phyloP scores from a whole-genome alignment of 1,284 basidiomycete genomes.

The Moesziomyces antarcticus region DNA sequence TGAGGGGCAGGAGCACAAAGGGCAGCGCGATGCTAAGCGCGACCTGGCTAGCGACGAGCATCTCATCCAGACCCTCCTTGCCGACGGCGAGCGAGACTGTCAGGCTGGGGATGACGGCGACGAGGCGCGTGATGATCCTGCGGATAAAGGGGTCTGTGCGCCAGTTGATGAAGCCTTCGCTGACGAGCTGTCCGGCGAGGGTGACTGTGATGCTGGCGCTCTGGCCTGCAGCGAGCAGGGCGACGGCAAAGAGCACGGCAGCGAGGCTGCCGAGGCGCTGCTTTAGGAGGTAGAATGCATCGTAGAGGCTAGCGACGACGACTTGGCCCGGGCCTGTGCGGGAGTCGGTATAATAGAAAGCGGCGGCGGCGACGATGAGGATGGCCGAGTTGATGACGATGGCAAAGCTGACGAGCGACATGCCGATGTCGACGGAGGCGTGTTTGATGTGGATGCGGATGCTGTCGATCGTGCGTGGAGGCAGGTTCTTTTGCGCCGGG shows the following conservation, averaged over 20 bases:
- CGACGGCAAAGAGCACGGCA: slow-evolving; percentile 63
- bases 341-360: slow-evolving; percentile 62
- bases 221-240: slow-evolving; percentile 78
- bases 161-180: slow-evolving; percentile 94
- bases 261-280: slow-evolving; percentile 45
- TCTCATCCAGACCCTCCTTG: slow-evolving; percentile 78
- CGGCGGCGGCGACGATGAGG: slow-evolving; percentile 72
- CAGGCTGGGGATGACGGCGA: slow-evolving; percentile 88
- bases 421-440: slow-evolving; percentile 65
- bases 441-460: slow-evolving; percentile 61
- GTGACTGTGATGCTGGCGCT: slow-evolving; percentile 93
- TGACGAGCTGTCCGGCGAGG: slow-evolving; percentile 88
- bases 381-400: slow-evolving; percentile 85
- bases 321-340: slow-evolving; percentile 27
- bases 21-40: slow-evolving; percentile 87
- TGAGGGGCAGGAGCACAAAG: slow-evolving; percentile 69
- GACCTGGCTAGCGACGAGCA: slow-evolving; percentile 90
- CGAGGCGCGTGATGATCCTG: slow-evolving; percentile 82
- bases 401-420: slow-evolving; percentile 65
- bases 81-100: slow-evolving; percentile 82
- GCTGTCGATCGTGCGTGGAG: slow-evolving; percentile 30
- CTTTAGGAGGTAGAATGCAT: slow-evolving; percentile 61
- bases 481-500: slow-evolving; percentile 8
- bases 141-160: slow-evolving; percentile 82
- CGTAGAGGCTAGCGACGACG: slow-evolving; percentile 58